phyloP scores from a whole-genome alignment of 257 asterid species.

The Verbena officinalis region DNA sequence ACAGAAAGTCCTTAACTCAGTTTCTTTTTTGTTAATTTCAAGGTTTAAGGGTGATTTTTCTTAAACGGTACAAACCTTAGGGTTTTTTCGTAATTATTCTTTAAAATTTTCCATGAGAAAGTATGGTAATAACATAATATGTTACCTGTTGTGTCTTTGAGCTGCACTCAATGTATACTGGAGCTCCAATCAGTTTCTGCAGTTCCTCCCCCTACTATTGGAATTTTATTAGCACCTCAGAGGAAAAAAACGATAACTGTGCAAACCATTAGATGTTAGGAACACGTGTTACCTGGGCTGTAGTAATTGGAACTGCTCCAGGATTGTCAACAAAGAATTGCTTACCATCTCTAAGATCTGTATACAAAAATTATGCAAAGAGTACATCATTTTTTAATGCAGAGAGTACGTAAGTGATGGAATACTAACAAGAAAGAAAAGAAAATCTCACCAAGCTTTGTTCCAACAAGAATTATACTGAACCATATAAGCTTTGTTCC shows the following conservation, averaged over 20 bases:
- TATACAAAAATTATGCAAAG: neutral
- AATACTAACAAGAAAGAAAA: constrained; percentile 12
- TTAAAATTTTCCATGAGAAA: neutral
- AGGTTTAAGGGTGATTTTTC: no score
- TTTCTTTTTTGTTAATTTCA: no score
- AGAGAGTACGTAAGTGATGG: neutral
- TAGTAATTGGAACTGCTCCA: constrained; percentile 51
- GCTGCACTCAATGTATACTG: constrained; percentile 59
- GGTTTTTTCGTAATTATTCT: no score
- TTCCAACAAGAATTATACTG: constrained; percentile 81
- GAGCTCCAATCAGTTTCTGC: constrained; percentile 55
- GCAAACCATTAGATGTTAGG: neutral
- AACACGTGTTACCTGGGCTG: constrained; percentile 47
- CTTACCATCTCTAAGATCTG: constrained; percentile 62
- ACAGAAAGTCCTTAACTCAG: no score
- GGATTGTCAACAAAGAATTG: constrained; percentile 54
- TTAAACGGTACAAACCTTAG: no score
- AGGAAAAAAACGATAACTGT: neutral
- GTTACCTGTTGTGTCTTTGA: constrained; percentile 63
- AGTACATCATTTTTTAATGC: neutral
- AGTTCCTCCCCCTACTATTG: constrained; percentile 58
- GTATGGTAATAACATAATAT: neutral
- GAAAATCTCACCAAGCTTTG: constrained; percentile 64
- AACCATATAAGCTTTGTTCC: no score
- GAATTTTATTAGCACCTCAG: neutral